Evolutionary conservation across 1,284 basidiomycete genomes (phyloP), one percentile per base, ranked within the genome.

Genomic region (Earliella scabrosa): DNA sequence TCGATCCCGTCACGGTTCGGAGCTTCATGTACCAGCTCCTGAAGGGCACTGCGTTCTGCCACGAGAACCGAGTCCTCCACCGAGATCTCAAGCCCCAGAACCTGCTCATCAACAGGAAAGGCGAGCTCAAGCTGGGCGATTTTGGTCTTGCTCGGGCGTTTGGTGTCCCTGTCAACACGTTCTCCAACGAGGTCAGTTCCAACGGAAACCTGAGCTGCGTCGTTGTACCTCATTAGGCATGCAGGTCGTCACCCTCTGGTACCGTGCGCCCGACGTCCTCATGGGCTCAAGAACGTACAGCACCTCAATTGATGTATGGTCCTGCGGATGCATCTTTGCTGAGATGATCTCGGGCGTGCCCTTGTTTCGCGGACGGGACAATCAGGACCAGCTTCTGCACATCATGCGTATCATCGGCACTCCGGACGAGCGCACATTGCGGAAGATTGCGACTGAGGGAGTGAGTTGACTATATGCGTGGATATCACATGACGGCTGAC

Each of bases 231-330:
- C 23, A 40, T 18, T 24, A 16, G 14, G 26, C 40, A 16, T 39
- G 26, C 60, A 95, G 93, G 94, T 97, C 56, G 97, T 99, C 27
- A 99, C 97, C 5, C 80, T 99, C 13, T 99, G 97, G 97, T 99
- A 99, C 75, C 93, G 97, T 53, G 97, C 97, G 0, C 97, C 97
- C 1, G 97, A 99, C 70, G 97, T 99, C 40, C 84, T 99, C 16
- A 86, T 99, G 59, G 97, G 97, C 49, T 97, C 95, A 36, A 85
- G 97, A 52, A 98, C 97, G 50, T 99, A 99, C 75, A 96, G 92
- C 71, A 99, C 97, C 2, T 97, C 93, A 20, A 98, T 99, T 70
- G 97, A 99, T 75, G 94, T 99, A 60, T 99, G 97, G 97, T 97
- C 93, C 6, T 97, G 96, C 54, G 97, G 97, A 7, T 99, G 97